Percentiles rank a stretch among this genome's conserved stretches.
phyloP scores from a whole-genome alignment of 108 stramenopile genomes.

The Nitzschia inconspicua region DNA sequence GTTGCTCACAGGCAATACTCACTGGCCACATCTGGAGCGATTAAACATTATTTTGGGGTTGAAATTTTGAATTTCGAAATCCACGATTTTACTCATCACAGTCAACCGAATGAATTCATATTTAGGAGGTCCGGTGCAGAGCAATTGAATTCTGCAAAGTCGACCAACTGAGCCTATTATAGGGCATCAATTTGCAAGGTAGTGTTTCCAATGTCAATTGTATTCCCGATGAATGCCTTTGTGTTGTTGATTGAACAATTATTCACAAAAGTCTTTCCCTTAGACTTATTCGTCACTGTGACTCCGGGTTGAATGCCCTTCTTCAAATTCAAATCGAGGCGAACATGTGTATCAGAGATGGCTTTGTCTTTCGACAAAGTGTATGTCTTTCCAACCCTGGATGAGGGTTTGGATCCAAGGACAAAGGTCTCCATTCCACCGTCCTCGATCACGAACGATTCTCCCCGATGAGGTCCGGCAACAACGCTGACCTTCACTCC shows the following conservation, averaged over 20 bases:
- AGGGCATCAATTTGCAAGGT: conserved; percentile 17
- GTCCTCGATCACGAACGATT: conserved; percentile 14
- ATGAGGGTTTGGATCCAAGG: conserved; percentile 28
- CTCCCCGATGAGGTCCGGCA: conserved; percentile 39
- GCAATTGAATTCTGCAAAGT: too few relatives aligned
- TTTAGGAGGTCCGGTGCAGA: too few relatives aligned
- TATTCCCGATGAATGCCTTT: conserved; percentile 56
- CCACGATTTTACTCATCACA: too few relatives aligned
- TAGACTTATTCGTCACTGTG: conserved; percentile 44
- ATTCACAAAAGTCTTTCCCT: conserved; percentile 52
- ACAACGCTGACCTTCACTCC: conserved; percentile 17
- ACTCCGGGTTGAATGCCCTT: conserved; percentile 37
- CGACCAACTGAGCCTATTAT: too few relatives aligned
- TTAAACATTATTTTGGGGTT: too few relatives aligned
- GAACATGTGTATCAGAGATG: conserved; percentile 22
- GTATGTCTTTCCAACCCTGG: conserved; percentile 1
- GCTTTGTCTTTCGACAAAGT: conserved; percentile 13
- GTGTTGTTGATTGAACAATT: conserved; percentile 35
- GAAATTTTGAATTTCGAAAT: too few relatives aligned
- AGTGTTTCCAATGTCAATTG: conserved; percentile 50
- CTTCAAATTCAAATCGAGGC: conserved; percentile 19
- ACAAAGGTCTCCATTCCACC: conserved; percentile 19
- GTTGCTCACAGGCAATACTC: too few relatives aligned
- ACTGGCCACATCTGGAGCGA: too few relatives aligned
- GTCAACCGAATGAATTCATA: too few relatives aligned